Percentiles rank a stretch among this genome's conserved stretches.
These are phyloP conservation scores for Entomortierella chlamydospora DNA, from an alignment of 192 early-diverging fungal genomes.

Conservation along the genomic window DNA sequence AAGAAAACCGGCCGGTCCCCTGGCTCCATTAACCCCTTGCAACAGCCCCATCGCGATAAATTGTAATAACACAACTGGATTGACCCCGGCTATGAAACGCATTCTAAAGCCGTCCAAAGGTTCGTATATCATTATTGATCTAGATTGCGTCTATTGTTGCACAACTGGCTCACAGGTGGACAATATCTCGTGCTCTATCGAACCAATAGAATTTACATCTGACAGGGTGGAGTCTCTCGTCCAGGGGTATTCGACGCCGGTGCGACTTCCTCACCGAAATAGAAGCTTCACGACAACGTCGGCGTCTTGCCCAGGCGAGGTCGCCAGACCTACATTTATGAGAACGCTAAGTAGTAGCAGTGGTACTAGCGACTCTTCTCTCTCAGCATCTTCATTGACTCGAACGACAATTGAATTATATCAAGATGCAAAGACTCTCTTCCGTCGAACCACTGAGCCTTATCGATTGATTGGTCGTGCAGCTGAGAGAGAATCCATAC, in stretches of 20 bases:
- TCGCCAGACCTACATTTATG: background rate
- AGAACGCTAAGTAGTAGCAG: background rate
- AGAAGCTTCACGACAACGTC: background rate
- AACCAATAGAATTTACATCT: background rate
- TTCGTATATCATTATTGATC: background rate
- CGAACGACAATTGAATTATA: conserved; percentile 17
- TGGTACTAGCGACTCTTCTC: background rate
- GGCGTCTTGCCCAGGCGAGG: background rate
- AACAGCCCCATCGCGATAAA: background rate
- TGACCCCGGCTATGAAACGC: conserved; percentile 29
- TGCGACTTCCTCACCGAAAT: background rate
- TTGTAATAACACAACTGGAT: conserved; percentile 18
- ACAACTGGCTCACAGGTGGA: background rate
- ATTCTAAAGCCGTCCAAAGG: conserved; percentile 23
- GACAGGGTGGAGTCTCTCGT: no score
- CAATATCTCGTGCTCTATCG: background rate
- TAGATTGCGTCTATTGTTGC: background rate
- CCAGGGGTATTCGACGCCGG: background rate
- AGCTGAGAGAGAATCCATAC: conserved; percentile 63
- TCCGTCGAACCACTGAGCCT: conserved; percentile 70
- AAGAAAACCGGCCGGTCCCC: background rate
- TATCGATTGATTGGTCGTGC: conserved; percentile 74
- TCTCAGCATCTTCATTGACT: background rate
- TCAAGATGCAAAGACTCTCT: conserved; percentile 72
- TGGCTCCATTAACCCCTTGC: background rate